Evolutionary conservation across 2,329 filamentous ascomycete genomes (phyloP).

Genomic region (Apiospora koreana): DNA sequence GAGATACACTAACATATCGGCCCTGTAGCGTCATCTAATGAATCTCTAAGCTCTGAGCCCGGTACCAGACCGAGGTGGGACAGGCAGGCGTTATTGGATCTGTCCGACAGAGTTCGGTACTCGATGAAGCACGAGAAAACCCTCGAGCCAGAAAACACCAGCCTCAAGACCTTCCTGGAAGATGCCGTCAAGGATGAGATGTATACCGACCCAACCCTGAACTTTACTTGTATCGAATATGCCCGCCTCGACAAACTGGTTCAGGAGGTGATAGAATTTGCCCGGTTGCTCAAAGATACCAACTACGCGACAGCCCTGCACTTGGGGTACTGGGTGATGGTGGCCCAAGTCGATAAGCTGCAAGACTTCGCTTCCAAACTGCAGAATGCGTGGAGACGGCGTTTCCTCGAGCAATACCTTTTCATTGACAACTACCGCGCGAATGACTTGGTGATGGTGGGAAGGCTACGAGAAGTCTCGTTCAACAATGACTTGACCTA

Average conservation of each 20-base stretch:
- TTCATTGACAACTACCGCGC: constrained; percentile 44
- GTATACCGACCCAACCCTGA: constrained; percentile 33
- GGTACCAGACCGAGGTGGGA: neutral
- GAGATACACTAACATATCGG: constrained; percentile 20
- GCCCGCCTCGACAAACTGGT: constrained; percentile 38
- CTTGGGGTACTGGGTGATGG: constrained; percentile 35
- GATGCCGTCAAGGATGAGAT: constrained; percentile 41
- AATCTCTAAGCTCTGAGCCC: neutral
- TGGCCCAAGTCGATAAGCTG: constrained; percentile 35
- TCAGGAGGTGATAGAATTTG: constrained; percentile 43
- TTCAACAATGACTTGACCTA: constrained; percentile 36
- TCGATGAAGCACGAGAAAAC: constrained; percentile 34
- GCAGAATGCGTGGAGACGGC: constrained; percentile 43
- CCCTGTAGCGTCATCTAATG: constrained; percentile 3
- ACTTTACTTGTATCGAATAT: constrained; percentile 40
- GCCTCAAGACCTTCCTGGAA: constrained; percentile 35
- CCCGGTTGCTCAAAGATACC: constrained; percentile 38
- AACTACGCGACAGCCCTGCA: constrained; percentile 29
- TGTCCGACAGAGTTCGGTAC: constrained; percentile 44
- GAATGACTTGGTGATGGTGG: constrained; percentile 34
- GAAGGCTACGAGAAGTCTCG: constrained; percentile 42
- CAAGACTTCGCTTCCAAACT: constrained; percentile 23
- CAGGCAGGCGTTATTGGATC: constrained; percentile 30
- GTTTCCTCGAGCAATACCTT: constrained; percentile 47
- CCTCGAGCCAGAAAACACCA: constrained; percentile 35